phyloP scores from a whole-genome alignment of 2,329 filamentous ascomycete species.

The Emericellopsis atlantica region DNA sequence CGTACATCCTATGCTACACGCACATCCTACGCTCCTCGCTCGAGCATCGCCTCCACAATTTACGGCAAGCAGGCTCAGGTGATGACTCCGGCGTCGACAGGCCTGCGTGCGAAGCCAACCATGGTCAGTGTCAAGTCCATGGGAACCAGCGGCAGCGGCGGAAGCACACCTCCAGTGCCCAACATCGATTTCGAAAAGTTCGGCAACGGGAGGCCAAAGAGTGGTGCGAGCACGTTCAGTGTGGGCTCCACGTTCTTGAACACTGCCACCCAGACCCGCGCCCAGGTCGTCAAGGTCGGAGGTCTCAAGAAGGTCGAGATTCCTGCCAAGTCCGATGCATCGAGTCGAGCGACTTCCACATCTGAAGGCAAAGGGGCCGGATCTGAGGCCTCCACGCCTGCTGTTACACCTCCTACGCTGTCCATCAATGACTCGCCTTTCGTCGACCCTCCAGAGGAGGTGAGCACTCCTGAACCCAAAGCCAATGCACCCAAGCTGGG shows the following conservation, averaged over 20 bases:
- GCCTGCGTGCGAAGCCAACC: conserved; percentile 77
- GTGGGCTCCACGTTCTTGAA: conserved; percentile 58
- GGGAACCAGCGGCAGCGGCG: conserved; percentile 37
- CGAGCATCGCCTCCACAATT: conserved; percentile 81
- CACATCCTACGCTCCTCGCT: conserved; percentile 46
- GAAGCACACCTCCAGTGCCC: conserved; percentile 58
- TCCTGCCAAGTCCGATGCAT: conserved; percentile 22
- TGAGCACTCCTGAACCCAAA: conserved; percentile 13
- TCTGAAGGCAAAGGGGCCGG: neutral
- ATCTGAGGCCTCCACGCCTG: neutral
- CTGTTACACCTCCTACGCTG: neutral
- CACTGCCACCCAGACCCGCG: conserved; percentile 36
- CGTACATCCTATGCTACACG: conserved; percentile 45
- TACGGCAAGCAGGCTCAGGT: conserved; percentile 87
- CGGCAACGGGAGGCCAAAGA: conserved; percentile 32
- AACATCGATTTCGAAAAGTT: conserved; percentile 55
- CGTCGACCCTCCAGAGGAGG: conserved; percentile 42
- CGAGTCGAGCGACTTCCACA: neutral
- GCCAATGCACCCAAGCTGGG: conserved; percentile 34
- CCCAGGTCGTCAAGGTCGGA: conserved; percentile 47
- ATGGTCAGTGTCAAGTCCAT: conserved; percentile 84
- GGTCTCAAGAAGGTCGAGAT: conserved; percentile 32
- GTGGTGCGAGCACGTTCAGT: conserved; percentile 47
- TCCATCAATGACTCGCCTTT: conserved; percentile 36
- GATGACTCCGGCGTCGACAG: conserved; percentile 61